These are phyloP conservation scores for Cystobasidium slooffiae DNA, from an alignment of 1,284 basidiomycete species.

Conservation along the genomic window DNA sequence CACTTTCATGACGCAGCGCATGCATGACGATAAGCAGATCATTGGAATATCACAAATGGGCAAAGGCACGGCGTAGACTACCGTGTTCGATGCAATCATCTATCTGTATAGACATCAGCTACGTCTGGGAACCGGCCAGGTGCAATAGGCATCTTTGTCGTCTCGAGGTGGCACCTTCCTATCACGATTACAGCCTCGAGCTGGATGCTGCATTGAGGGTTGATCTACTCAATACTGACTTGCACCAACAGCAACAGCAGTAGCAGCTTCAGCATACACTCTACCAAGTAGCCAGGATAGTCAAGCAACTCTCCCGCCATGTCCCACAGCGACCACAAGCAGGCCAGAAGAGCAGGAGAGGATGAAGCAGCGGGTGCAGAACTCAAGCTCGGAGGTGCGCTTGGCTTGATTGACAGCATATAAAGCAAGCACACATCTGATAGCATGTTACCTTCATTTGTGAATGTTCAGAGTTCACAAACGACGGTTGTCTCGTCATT, in stretches of 20 bases:
- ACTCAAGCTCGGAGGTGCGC: conserved; percentile 48
- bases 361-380: conserved; percentile 51
- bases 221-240: too few relatives aligned
- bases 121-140: too few relatives aligned
- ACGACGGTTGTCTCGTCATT: conserved; percentile 84
- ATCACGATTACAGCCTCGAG: background rate
- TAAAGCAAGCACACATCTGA: background rate
- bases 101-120: too few relatives aligned
- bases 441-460: background rate
- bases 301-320: background rate
- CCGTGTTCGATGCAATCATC: too few relatives aligned
- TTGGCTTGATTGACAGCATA: background rate
- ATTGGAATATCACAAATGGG: too few relatives aligned
- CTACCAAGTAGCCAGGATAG: background rate
- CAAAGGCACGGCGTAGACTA: too few relatives aligned
- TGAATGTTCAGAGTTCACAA: conserved; percentile 95
- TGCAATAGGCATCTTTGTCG: too few relatives aligned
- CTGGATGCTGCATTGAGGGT: background rate
- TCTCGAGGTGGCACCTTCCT: background rate
- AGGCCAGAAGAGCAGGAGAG: conserved; percentile 37
- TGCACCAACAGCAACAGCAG: background rate
- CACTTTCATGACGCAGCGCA: background rate
- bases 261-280: background rate
- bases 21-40: too few relatives aligned
- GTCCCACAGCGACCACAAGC: conserved; percentile 33